Percentiles rank a stretch among this genome's conserved stretches.
Conservation (phyloP, 768 basidiomycete species). For the Phanerodontia chrysosporium region DNA sequence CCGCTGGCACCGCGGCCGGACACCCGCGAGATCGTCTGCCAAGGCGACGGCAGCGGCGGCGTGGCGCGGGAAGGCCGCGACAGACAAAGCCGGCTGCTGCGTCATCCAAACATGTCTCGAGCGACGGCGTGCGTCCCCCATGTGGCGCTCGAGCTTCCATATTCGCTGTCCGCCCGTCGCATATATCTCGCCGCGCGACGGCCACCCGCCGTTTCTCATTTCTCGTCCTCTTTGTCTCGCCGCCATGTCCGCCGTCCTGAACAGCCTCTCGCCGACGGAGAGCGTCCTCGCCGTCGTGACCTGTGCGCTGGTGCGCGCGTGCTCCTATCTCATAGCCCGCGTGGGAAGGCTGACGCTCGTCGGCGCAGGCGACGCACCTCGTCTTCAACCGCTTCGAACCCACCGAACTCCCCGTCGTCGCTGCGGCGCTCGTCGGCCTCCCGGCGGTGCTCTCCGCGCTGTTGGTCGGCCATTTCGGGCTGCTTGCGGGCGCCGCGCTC, state of each 20-base stretch:
- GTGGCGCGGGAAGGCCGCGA: no score
- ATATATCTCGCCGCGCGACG: no score
- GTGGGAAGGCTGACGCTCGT: background rate
- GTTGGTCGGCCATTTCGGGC: background rate
- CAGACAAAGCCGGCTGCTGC: no score
- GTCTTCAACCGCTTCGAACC: conserved; percentile 11
- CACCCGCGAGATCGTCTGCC: no score
- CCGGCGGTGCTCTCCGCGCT: background rate
- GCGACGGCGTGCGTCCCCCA: no score
- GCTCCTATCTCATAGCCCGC: background rate
- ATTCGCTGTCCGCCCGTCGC: no score
- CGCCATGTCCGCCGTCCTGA: background rate
- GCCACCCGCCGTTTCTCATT: no score
- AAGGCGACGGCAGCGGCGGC: no score
- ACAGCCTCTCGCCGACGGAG: background rate
- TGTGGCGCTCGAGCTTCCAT: no score
- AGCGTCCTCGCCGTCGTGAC: background rate
- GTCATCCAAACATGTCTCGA: no score
- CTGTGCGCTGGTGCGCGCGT: background rate
- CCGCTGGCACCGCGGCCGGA: no score
- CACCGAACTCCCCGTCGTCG: background rate
- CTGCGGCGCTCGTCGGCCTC: background rate
- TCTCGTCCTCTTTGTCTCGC: background rate
- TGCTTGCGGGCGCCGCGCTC: background rate
- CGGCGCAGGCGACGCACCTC: background rate